Evolutionary conservation across 805 yeast genomes (phyloP).

Genomic region (Tanozyma kutaoensis): DNA sequence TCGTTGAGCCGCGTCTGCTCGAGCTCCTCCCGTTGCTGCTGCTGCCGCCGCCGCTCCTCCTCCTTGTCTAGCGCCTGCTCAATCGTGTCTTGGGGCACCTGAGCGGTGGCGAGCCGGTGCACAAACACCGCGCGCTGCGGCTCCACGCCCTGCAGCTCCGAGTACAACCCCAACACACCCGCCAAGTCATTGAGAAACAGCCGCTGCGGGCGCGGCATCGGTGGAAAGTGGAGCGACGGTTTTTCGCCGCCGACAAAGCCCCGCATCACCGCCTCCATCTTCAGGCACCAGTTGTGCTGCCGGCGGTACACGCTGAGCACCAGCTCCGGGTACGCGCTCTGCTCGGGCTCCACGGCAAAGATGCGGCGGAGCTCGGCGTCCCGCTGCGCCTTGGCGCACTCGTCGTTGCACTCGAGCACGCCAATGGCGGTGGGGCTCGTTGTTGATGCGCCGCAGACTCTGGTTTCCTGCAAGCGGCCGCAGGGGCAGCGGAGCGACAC

Average conservation of each 20-base stretch:
- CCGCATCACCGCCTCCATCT: slow-evolving; percentile 41
- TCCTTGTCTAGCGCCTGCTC: slow-evolving; percentile 22
- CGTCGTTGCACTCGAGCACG: slow-evolving; percentile 50
- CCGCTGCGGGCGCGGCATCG: slow-evolving; percentile 62
- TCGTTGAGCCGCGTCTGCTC: slow-evolving; percentile 12
- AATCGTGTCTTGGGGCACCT: slow-evolving; percentile 32
- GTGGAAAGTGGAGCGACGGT: slow-evolving; percentile 40
- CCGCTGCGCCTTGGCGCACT: slow-evolving; percentile 49
- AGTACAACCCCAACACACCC: slow-evolving; percentile 39
- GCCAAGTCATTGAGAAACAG: slow-evolving; percentile 60
- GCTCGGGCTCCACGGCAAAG: slow-evolving; percentile 19
- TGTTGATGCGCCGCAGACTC: slow-evolving; percentile 46
- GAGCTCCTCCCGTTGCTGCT: slow-evolving; percentile 10
- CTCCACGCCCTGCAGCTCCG: slow-evolving; percentile 73
- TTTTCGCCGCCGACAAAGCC: slow-evolving; percentile 30
- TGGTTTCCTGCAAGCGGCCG: slow-evolving; percentile 35
- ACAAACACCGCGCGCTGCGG: slow-evolving; percentile 66
- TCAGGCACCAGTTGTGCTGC: slow-evolving; percentile 58
- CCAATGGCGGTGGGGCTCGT: slow-evolving; percentile 17
- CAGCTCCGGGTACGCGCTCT: slow-evolving; percentile 29
- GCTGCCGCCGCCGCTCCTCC: slow-evolving; percentile 9
- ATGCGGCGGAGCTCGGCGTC: slow-evolving; percentile 54
- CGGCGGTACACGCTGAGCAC: slow-evolving; percentile 32
- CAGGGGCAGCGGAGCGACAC: slow-evolving; percentile 51
- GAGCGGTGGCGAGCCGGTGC: slow-evolving; percentile 17